Base-by-base conservation (phyloP, 768 basidiomycete genomes). In the Lactarius evosmus region DNA sequence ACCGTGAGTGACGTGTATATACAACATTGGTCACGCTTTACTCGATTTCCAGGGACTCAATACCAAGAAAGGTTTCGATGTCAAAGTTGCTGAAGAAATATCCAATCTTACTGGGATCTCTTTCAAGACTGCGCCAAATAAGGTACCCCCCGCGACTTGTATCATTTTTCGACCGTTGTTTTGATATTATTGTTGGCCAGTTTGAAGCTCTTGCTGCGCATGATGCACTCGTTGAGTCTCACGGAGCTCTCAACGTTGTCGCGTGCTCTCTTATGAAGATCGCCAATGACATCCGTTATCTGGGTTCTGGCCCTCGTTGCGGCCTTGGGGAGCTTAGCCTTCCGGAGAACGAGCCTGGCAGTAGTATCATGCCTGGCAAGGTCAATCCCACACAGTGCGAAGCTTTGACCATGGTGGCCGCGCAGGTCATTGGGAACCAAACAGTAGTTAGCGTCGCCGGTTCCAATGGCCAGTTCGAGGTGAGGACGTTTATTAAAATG, bases 321-420 rank as follows among this genome's bases (percentile, higher is more conserved):
- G 97, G 97, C 61, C 83, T 99, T 52, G 97, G 97, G 27, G 97
- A 99, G 77, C 80, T 99, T 44, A 87, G 83, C 70, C 78, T 98
- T 56, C 97, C 97, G 12, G 97, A 98, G 78, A 99, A 99, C 75
- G 97, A 99, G 77, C 97, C 97, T 50, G 97, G 97, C 53, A 95
- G 93, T 72, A 96, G 93, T 63, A 98, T 99, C 78, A 99, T 99
- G 97, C 97, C 95, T 7, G 97, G 97, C 65, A 98, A 99, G 79
- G 97, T 99, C 63, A 99, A 99, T 78, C 97, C 97, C 12, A 99
- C 97, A 5, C 97, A 99, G 74, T 98, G 97, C 70, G 97, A 99
- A 77, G 97, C 97, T 8, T 76, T 98, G 66, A 98, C 97, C 11
- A 98, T 98, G 97, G 94, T 98, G 27, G 93, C 94, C 46, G 95